Percentiles rank a stretch among this genome's conserved stretches.
These are phyloP conservation scores for Yamadazyma sp. DNA, from an alignment of 1,139 yeast genomes.

Conservation along the genomic window DNA sequence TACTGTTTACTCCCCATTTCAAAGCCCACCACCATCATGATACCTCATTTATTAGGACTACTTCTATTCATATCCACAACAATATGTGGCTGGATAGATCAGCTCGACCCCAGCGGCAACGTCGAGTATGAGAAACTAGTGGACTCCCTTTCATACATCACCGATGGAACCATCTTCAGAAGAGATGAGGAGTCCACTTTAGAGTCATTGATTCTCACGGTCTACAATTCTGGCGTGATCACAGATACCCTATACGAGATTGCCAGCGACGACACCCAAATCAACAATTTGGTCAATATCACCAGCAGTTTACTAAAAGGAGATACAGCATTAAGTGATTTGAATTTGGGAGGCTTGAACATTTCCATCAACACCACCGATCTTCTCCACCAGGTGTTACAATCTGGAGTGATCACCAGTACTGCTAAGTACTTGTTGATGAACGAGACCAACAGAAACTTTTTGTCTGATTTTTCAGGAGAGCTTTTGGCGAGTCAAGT, in stretches of 20 bases:
- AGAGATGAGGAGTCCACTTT: slow-evolving; percentile 21
- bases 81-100: slow-evolving; percentile 13
- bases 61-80: neutral
- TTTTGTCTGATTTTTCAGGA: slow-evolving; percentile 27
- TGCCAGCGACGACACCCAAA: slow-evolving; percentile 22
- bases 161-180: slow-evolving; percentile 13
- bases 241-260: slow-evolving; percentile 29
- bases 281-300: slow-evolving; percentile 24
- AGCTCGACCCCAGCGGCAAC: slow-evolving; percentile 14
- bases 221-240: slow-evolving; percentile 32
- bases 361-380: slow-evolving; percentile 23
- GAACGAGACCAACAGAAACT: slow-evolving; percentile 29
- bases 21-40: neutral
- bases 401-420: slow-evolving; percentile 28
- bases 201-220: slow-evolving; percentile 21
- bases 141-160: slow-evolving; percentile 11
- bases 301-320: slow-evolving; percentile 17
- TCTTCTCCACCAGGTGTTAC: slow-evolving; percentile 18
- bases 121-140: slow-evolving; percentile 10
- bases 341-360: slow-evolving; percentile 18
- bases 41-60: neutral
- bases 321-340: slow-evolving; percentile 7
- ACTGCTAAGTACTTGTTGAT: slow-evolving; percentile 26
- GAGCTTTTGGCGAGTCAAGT: slow-evolving; percentile 22
- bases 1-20: neutral